Evolutionary conservation across 768 basidiomycete genomes (phyloP).

Genomic region (Leccinum broughii): DNA sequence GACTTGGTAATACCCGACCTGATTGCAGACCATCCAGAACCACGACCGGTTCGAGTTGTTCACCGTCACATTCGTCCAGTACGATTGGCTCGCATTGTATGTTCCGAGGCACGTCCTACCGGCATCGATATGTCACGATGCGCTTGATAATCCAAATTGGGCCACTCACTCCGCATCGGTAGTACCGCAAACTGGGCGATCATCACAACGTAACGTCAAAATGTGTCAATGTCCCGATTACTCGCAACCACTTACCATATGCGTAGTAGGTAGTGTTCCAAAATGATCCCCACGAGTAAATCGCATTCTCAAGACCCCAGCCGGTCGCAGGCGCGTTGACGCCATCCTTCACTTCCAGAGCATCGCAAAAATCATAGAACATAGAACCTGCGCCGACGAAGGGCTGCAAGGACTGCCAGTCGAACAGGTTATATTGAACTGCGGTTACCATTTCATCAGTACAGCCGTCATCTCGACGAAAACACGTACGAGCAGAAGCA

Average conservation of each 20-base stretch:
- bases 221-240: not conserved
- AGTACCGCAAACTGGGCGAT: conserved; percentile 44
- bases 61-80: conserved; percentile 56
- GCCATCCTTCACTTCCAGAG: not conserved
- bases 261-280: not conserved
- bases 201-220: not conserved
- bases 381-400: not conserved
- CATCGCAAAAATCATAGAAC: not conserved
- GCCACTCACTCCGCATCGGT: conserved; percentile 43
- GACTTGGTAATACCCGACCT: conserved; percentile 56
- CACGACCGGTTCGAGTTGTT: conserved; percentile 62
- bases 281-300: not conserved
- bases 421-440: not conserved
- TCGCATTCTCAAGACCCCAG: not conserved
- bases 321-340: not conserved
- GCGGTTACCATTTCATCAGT: not conserved
- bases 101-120: conserved; percentile 41
- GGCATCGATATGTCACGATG: not conserved
- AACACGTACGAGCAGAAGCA: not conserved
- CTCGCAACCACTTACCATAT: conserved; percentile 8
- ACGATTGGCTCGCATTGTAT: conserved; percentile 39
- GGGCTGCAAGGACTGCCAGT: not conserved
- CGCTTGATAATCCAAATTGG: not conserved
- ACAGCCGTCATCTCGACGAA: not conserved
- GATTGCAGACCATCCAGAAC: conserved; percentile 75